Conservation (phyloP, 805 yeast species). For the Kodamaea jinghongensis region DNA sequence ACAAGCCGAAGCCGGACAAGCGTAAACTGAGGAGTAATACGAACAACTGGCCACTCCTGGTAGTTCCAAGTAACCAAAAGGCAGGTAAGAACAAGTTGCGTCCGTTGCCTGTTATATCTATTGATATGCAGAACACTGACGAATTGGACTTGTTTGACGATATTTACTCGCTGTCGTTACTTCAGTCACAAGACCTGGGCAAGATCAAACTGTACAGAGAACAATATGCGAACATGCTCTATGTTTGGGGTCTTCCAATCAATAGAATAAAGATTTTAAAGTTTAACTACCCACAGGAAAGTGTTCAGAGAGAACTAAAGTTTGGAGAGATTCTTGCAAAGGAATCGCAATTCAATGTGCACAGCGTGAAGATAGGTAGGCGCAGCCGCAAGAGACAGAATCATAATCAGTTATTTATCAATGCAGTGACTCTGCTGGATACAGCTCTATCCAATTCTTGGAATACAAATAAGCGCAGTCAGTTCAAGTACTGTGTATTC, state of each 20-base stretch:
- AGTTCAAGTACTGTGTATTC: constrained; percentile 52
- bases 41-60: background rate
- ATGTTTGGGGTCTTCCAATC: constrained; percentile 81
- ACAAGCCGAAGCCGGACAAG: constrained; percentile 3
- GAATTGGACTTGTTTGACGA: constrained; percentile 45
- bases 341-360: constrained; percentile 27
- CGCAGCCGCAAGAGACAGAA: constrained; percentile 20
- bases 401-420: constrained; percentile 20
- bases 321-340: too few relatives aligned
- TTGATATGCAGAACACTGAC: constrained; percentile 47
- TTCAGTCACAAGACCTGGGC: constrained; percentile 36
- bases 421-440: constrained; percentile 24
- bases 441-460: constrained; percentile 27
- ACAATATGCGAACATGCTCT: constrained; percentile 75
- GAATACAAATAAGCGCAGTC: constrained; percentile 25
- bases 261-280: constrained; percentile 76
- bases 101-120: constrained; percentile 33
- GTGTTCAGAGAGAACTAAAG: constrained; percentile 10
- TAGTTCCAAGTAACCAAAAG: too few relatives aligned
- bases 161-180: constrained; percentile 37
- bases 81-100: constrained; percentile 8
- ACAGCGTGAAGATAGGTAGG: constrained; percentile 34
- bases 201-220: constrained; percentile 48
- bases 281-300: constrained; percentile 47
- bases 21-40: constrained; percentile 2